Evolutionary conservation across 768 basidiomycete genomes (phyloP).

Genomic region (Glaciozyma antarctica): DNA sequence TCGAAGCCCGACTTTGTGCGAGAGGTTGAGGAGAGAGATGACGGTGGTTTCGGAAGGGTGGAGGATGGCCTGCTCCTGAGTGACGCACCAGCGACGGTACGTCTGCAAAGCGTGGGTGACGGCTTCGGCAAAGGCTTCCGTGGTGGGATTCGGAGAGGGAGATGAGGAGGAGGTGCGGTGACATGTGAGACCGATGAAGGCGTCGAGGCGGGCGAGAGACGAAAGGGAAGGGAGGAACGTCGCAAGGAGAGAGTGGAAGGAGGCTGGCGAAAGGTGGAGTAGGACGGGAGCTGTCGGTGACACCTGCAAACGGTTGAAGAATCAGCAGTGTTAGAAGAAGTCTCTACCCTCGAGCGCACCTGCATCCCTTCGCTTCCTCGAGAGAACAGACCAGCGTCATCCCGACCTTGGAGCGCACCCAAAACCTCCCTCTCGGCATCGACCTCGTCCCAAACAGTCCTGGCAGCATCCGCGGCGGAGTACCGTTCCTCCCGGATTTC

Average conservation of each 20-base stretch:
- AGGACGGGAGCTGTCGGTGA: not conserved
- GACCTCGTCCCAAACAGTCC: not conserved
- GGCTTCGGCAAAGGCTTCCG: not conserved
- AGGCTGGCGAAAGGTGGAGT: not conserved
- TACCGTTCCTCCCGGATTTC: not conserved
- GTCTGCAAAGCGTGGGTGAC: not conserved
- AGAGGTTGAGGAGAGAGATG: not conserved
- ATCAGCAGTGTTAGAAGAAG: not conserved
- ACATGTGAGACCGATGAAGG: not conserved
- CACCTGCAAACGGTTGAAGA: not conserved
- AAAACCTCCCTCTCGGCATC: not conserved
- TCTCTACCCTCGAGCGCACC: not conserved
- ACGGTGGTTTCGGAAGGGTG: not conserved
- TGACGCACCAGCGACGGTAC: not conserved
- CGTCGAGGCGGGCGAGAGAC: not conserved
- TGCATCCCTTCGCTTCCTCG: not conserved
- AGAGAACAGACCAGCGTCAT: not conserved
- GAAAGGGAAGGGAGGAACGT: constrained; percentile 1
- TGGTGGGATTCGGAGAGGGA: not conserved
- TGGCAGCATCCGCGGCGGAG: not conserved
- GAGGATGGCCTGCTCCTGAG: not conserved
- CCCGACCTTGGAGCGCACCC: not conserved
- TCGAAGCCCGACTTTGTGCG: not conserved
- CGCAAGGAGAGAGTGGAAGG: not conserved
- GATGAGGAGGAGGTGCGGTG: not conserved